Base-by-base conservation (phyloP, 108 stramenopile species). In the Cyclotella cryptica region DNA sequence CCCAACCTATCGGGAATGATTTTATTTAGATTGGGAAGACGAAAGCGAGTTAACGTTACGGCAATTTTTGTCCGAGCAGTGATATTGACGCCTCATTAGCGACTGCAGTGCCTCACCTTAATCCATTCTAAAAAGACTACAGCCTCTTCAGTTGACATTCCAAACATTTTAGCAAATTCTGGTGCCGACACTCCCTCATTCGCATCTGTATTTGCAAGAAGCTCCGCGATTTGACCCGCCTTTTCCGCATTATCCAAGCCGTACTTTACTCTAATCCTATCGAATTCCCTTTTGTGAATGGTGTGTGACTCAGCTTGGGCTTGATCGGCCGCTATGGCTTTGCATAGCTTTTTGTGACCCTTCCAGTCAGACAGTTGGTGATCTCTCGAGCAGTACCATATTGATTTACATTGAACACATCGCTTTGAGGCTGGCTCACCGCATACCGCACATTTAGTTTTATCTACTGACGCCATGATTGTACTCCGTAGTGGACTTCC, bases 81-180 rank as follows among this genome's bases (percentile, higher is more conserved):
- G 21, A 11, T 18, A 21, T 58, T 13, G 13, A 28, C 13, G 13
- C 6, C 3, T 17, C 57, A 41, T n/a, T n/a, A n/a, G n/a, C n/a
- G n/a, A 15, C 14, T 1, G 12, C 10, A 4, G 7, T 12, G 10
- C 4, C 61, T 66, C 47, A 89, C 86, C 52, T 91, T 89, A 46
- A 91, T 89, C 90, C 90, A 91, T 80, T 89, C 90, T 53, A 91
- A 78, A 69, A 91, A 89, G n/a, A 91, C 88, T 0, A 91, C 88
- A 2, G 90, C 90, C 75, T 91, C 90, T 68, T 80, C 81, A 26
- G 82, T 74, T 17, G 84, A 47, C 86, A 86, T 89, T 13, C 90
- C 87, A 67, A 89, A 91, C 67, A 85, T 86, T 54, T 83, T 79
- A 8, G 90, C 87, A 73, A 91, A 91, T 51, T 79, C 66, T 43